Evolutionary conservation across 1,139 yeast species (phyloP).

Genomic region (Kazachstania sp.): DNA sequence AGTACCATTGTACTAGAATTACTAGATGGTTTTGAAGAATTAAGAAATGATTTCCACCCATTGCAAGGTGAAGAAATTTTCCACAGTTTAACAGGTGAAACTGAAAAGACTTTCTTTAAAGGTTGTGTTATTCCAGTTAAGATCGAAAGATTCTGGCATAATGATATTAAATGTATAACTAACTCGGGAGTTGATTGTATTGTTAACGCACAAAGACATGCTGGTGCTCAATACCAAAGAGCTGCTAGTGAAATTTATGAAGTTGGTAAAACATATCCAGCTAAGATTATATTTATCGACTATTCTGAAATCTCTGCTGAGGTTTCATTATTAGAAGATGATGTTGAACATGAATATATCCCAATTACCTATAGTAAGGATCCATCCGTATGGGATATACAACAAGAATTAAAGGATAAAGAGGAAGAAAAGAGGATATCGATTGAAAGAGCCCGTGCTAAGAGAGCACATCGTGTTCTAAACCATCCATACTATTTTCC

Average conservation of each 20-base stretch:
- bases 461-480: slow-evolving; percentile 60
- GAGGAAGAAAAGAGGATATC: slow-evolving; percentile 48
- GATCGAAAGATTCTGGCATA: slow-evolving; percentile 37
- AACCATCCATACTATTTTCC: slow-evolving; percentile 89
- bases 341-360: slow-evolving; percentile 50
- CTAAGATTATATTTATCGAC: slow-evolving; percentile 61
- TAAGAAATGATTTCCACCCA: slow-evolving; percentile 63
- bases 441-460: slow-evolving; percentile 42
- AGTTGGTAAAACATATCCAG: slow-evolving; percentile 78
- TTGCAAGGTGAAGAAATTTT: slow-evolving; percentile 67
- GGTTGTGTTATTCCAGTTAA: slow-evolving; percentile 75
- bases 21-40: slow-evolving; percentile 78
- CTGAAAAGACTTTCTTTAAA: slow-evolving; percentile 53
- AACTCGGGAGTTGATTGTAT: slow-evolving; percentile 71
- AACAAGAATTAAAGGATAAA: slow-evolving; percentile 63
- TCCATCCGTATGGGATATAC: slow-evolving; percentile 72
- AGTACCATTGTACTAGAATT: slow-evolving; percentile 78
- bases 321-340: slow-evolving; percentile 61
- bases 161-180: slow-evolving; percentile 50
- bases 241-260: slow-evolving; percentile 42
- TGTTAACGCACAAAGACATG: slow-evolving; percentile 54
- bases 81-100: slow-evolving; percentile 85
- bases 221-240: slow-evolving; percentile 45
- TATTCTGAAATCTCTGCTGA: slow-evolving; percentile 67
- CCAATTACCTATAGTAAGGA: slow-evolving; percentile 44